Evolutionary conservation across 352 stramenopile species (phyloP), one percentile per base, ranked within the genome.

Genomic region (Globisporangium cylindrosporum): DNA sequence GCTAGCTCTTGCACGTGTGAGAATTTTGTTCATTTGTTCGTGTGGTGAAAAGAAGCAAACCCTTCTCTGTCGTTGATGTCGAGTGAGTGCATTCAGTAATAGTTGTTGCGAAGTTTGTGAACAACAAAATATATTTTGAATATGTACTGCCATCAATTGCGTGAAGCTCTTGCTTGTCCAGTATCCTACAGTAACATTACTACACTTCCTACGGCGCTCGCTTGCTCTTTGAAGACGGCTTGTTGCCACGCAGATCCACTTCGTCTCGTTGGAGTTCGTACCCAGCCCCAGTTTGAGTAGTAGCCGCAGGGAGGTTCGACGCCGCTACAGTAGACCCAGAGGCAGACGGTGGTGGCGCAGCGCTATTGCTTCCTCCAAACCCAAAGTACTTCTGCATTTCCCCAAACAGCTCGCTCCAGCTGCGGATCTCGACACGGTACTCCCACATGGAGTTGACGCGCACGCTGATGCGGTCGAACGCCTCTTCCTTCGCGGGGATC

Each of bases 361-460:
- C 14, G 15, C 41, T 49, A 5, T 15, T 49, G 15, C 41, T 62
- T 34, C 20, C 3, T 34, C 36, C 10, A 12, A 70, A 62, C 15
- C 65, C 65, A 18, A 70, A 66, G n/a, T 57, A 54, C 20, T 59
- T 34, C 24, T 61, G 58, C 8, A 41, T 18, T 34, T 65, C 43
- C 0, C 9, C 36, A 24, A 70, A 22, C 18, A 70, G 36, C 22
- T 70, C 65, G 57, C 57, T 22, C 41, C 59, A 70, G 65, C 65
- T 70, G 12, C 65, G 58, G 34, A 66, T 66, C 65, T 70, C 59
- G 7, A 66, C 32, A 25, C 29, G 51, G 48, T 62, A 70, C 32
- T 62, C 18, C 12, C n/a, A 53, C 10, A 36, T 29, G 24, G 25
- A 20, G 25, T 46, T 59, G 20, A 43, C 8, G 10, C 27, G 18